Evolutionary conservation across 495 filamentous ascomycete species (phyloP), one percentile per base, ranked within the genome.

Genomic region (Tuber borchii): DNA sequence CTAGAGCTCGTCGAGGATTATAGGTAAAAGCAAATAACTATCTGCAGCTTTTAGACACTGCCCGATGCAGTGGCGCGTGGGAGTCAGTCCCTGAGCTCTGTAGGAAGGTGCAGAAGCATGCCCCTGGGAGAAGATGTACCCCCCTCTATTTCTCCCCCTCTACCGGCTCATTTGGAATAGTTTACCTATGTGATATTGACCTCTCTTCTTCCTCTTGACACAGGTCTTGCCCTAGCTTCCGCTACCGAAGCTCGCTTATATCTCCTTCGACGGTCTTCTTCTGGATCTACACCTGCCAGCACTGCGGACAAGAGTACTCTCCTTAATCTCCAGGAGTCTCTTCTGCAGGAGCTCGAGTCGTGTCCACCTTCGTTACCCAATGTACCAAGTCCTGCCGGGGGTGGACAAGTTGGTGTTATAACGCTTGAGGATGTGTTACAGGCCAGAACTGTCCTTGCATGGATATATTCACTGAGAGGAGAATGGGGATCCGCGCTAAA

Each of bases 61-160:
- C 93, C 79, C 92, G 95, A 77, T 95, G 92, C 82, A 90, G 94
- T 81, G 92, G 92, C 46, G 90, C 89, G 82, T 99, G 95, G 95
- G 88, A 92, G 78, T 91, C 91, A 46, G 88, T 97, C 20, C 92
- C 92, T 69, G 95, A 97, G 85, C 86, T 96, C 78, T 89, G 93
- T 80, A 89, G 93, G 80, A 98, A 99, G 85, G 88, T 97, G 76
- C 92, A 90, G 81, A 97, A 98, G 83, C 95, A 98, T 88, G 93
- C 94, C 75, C 91, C 93, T 68, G 90, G 94, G 69, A 90, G 91
- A 81, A 88, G 88, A 83, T 97, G 95, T 97, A 90, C 75, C 87
- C 81, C 26, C 26, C 46, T 68, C 76, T 16, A 75, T 79, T 56
- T 45, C 26, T 65, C 76, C 69, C 42, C 39, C 42, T 26, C 22